Percentiles rank a stretch among this genome's conserved stretches.
Evolutionary conservation across 2,329 filamentous ascomycete species (phyloP).

Genomic region (Penicillium sp.): DNA sequence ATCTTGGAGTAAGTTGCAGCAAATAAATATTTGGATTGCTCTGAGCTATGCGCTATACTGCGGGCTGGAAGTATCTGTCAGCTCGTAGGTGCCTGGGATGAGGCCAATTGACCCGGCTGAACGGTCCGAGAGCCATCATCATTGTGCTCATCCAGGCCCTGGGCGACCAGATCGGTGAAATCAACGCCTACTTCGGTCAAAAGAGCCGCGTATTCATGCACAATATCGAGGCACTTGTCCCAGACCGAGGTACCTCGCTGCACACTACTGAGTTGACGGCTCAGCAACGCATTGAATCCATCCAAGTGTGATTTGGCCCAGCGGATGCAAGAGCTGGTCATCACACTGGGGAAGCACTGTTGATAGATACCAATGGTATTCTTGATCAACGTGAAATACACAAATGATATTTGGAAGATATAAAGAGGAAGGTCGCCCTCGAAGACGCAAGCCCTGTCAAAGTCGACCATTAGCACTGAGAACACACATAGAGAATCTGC

Average conservation of each 20-base stretch:
- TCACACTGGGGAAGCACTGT: conserved; percentile 72
- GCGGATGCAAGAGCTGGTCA: conserved; percentile 92
- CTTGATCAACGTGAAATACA: conserved; percentile 89
- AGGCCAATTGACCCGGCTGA: conserved; percentile 9
- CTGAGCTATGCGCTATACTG: no score
- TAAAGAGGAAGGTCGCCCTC: conserved; percentile 88
- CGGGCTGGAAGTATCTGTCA: neutral
- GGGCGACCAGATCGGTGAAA: conserved; percentile 74
- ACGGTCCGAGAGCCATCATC: conserved; percentile 19
- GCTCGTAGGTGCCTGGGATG: neutral
- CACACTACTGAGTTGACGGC: conserved; percentile 79
- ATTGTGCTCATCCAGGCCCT: conserved; percentile 35
- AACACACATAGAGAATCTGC: neutral
- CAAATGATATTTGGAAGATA: conserved; percentile 90
- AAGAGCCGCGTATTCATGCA: conserved; percentile 72
- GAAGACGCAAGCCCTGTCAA: conserved; percentile 77
- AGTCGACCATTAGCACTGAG: conserved; percentile 12
- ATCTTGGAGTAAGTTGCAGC: no score
- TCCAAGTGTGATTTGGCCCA: conserved; percentile 98
- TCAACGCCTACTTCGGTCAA: conserved; percentile 82
- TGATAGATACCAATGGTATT: conserved; percentile 91
- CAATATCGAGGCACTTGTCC: conserved; percentile 75
- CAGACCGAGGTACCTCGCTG: conserved; percentile 70
- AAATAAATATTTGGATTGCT: no score
- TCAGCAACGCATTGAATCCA: conserved; percentile 76